Base-by-base conservation (phyloP, 2,329 filamentous ascomycete genomes). In the Pezicula radicicola region DNA sequence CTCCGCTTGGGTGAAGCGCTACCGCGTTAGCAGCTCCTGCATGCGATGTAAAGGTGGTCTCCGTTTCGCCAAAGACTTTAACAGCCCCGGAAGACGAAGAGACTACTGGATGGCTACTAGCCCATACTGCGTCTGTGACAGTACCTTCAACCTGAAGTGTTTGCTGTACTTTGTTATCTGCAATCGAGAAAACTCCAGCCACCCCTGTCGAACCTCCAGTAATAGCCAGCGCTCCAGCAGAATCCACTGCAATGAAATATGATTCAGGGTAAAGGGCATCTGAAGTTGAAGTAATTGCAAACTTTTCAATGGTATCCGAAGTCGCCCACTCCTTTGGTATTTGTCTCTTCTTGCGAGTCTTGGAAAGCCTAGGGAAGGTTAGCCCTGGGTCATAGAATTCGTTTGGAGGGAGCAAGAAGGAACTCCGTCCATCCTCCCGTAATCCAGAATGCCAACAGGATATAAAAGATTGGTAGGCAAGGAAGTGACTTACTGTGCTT, bases 321-420 rank as follows among this genome's bases (percentile, higher is more conserved):
- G 87, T 90, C 4, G 85, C 88, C 93, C 94, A 97, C 50, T 82
- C 89, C 55, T 89, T 83, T 28, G 94, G 93, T 35, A 95, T 76
- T 7, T 90, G 82, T 55, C 94, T 88, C 80, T 95, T 97, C 74
- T 93, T 89, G 65, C 94, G 89, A 45, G 88, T 88, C 68, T 91
- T 90, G 53, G 89, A 94, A 53, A 97, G 79, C 63, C 90, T 96
- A 40, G 33, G 28, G 7, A 41, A 18, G 42, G 53, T 62, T 56
- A 56, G 60, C 46, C 40, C n/a, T 46, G 25, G 18, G 16, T 16
- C 18, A 30, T 36, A 12, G 19, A 36, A 55, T 8, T n/a, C 12
- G 15, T 8, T 33, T 13, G 7, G 12, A 13, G 3, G 12, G 30
- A 12, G 30, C 3, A 33, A 6, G 30, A 12, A 33, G 10, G 10